Conservation (phyloP, 2,329 filamentous ascomycete species). For the Neophaeococcomyces aloes region DNA sequence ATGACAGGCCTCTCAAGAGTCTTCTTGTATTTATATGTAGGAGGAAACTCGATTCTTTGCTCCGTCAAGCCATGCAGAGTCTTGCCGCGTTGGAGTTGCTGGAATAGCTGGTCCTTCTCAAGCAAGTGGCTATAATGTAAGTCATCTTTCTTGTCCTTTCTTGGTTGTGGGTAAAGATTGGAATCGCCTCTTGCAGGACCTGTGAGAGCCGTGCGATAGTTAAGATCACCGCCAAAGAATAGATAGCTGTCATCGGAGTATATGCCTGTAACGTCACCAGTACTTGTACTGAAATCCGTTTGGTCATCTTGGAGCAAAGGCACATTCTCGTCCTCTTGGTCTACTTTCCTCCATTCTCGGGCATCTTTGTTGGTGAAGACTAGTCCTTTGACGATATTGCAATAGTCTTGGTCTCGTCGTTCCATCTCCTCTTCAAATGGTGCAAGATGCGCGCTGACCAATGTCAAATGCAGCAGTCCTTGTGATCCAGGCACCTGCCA, state of each 20-base stretch:
- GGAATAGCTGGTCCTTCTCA: slow-evolving; percentile 64
- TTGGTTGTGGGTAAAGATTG: slow-evolving; percentile 51
- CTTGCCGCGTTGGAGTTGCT: slow-evolving; percentile 56
- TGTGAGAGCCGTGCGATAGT: slow-evolving; percentile 73
- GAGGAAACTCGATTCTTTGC: slow-evolving; percentile 65
- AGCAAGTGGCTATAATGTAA: slow-evolving; percentile 59
- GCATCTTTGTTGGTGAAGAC: slow-evolving; percentile 49
- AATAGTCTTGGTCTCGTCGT: slow-evolving; percentile 79
- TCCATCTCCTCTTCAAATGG: slow-evolving; percentile 72
- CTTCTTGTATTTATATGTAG: slow-evolving; percentile 80
- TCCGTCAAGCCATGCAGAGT: slow-evolving; percentile 73
- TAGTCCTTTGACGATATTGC: slow-evolving; percentile 65
- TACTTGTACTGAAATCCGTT: slow-evolving; percentile 21
- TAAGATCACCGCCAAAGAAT: slow-evolving; percentile 84
- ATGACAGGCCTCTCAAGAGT: slow-evolving; percentile 22
- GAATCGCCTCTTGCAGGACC: slow-evolving; percentile 51
- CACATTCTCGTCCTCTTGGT: slow-evolving; percentile 31
- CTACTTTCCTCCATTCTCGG: slow-evolving; percentile 6
- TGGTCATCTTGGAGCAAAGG: slow-evolving; percentile 15
- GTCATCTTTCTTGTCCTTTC: slow-evolving; percentile 40
- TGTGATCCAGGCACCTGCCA: slow-evolving; percentile 27
- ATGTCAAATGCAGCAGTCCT: slow-evolving; percentile 56
- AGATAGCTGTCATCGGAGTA: slow-evolving; percentile 67
- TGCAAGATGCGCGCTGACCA: slow-evolving; percentile 78
- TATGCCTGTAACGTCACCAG: slow-evolving; percentile 36